Evolutionary conservation across 306 rosid genomes (phyloP).

Genomic region (Citrullus mucosospermus): DNA sequence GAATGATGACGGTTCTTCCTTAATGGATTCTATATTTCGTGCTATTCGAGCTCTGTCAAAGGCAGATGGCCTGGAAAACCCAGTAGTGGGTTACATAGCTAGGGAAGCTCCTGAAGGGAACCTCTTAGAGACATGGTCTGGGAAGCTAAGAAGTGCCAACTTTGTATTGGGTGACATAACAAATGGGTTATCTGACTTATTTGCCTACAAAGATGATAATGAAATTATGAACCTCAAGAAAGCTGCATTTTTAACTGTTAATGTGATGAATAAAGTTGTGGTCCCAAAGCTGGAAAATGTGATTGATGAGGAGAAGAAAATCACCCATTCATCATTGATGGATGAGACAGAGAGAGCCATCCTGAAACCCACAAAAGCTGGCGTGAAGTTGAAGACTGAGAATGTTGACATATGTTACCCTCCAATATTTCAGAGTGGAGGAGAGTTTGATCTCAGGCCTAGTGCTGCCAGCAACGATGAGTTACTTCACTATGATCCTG

Average conservation of each 20-base stretch:
- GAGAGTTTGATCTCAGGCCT: conserved; percentile 81
- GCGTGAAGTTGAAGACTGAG: conserved; percentile 59
- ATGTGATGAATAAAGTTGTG: conserved; percentile 69
- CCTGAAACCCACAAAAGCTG: conserved; percentile 63
- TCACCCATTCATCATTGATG: conserved; percentile 74
- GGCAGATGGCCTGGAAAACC: conserved; percentile 36
- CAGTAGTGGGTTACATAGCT: conserved; percentile 57
- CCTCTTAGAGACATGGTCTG: conserved; percentile 65
- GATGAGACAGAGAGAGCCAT: conserved; percentile 88
- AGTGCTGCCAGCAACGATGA: conserved; percentile 96
- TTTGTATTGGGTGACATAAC: conserved; percentile 52
- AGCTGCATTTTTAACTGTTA: conserved; percentile 67
- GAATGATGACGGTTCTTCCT: conserved; percentile 59
- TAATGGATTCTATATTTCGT: conserved; percentile 61
- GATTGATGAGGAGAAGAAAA: conserved; percentile 84
- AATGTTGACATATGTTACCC: conserved; percentile 95
- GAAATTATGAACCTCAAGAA: conserved; percentile 66
- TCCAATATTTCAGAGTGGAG: conserved; percentile 93
- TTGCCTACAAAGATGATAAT: conserved; percentile 51
- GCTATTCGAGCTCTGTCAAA: conserved; percentile 48
- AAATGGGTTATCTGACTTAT: conserved; percentile 61
- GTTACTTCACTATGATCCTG: conserved; percentile 63
- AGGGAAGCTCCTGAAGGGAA: conserved; percentile 89
- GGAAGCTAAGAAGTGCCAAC: conserved; percentile 41
- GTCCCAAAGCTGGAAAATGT: conserved; percentile 80